Conservation (phyloP, 2,329 filamentous ascomycete species). For the Neopestalotiopsis sp. region DNA sequence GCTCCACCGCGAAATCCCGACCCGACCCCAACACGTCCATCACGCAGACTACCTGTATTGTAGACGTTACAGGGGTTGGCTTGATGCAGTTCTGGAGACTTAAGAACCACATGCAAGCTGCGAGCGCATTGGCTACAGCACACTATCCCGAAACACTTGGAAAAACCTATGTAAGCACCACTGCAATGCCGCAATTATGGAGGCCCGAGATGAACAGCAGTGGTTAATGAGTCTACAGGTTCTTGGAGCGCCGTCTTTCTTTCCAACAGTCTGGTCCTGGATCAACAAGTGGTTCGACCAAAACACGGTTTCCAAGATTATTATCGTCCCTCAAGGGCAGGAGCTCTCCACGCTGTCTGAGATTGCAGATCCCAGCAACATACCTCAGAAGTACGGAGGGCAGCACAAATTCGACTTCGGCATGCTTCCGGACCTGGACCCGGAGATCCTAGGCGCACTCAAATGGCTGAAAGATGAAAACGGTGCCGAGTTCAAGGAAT, state of each 20-base stretch:
- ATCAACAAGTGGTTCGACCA: constrained; percentile 1
- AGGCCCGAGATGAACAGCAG: too few species aligned
- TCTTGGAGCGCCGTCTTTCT: background rate
- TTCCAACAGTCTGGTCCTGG: constrained; percentile 4
- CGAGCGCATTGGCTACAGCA: background rate
- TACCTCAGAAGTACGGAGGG: background rate
- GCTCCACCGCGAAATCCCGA: background rate
- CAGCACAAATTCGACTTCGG: background rate
- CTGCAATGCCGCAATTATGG: background rate
- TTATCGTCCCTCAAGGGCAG: background rate
- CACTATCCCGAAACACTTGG: background rate
- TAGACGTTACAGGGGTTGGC: background rate
- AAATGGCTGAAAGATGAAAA: background rate
- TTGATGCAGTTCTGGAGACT: background rate
- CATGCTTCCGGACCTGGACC: too few species aligned
- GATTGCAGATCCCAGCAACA: background rate
- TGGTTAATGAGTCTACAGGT: too few species aligned
- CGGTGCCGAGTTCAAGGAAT: background rate
- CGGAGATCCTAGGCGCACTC: too few species aligned
- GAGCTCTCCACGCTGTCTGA: background rate
- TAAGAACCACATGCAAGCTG: background rate
- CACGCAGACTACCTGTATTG: background rate
- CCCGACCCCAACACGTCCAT: background rate
- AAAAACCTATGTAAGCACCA: background rate
- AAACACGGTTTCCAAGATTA: background rate